phyloP scores from a whole-genome alignment of 139 green algal genomes.

The Pycnococcus provasolii region DNA sequence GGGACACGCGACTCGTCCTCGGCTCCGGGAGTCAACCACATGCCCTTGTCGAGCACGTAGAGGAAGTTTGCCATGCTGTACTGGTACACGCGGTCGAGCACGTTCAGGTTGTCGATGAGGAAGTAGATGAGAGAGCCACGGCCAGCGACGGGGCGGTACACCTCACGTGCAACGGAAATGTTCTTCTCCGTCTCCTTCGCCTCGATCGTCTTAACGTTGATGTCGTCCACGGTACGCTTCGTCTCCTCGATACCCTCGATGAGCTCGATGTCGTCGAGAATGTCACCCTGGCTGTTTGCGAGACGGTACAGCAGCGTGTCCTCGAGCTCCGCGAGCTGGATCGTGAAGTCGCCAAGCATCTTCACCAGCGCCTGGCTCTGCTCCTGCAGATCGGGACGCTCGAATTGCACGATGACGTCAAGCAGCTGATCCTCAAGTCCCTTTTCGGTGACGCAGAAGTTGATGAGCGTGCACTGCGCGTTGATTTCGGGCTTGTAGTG shows the following conservation, averaged over 20 bases:
- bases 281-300: conserved; percentile 71
- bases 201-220: conserved; percentile 65
- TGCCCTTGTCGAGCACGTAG: conserved; percentile 64
- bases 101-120: conserved; percentile 72
- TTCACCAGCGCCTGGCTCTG: conserved; percentile 46
- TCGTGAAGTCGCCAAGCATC: conserved; percentile 70
- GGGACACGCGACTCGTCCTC: neutral
- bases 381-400: conserved; percentile 69
- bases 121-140: conserved; percentile 78
- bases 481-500: conserved; percentile 82
- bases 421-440: conserved; percentile 85
- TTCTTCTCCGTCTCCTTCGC: conserved; percentile 56
- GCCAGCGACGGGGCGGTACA: conserved; percentile 65
- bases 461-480: conserved; percentile 74
- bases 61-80: conserved; percentile 90
- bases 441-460: conserved; percentile 81
- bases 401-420: conserved; percentile 68
- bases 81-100: conserved; percentile 76
- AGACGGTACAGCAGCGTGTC: conserved; percentile 68
- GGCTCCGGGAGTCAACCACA: conserved; percentile 53
- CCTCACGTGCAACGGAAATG: conserved; percentile 63
- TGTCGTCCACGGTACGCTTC: conserved; percentile 68
- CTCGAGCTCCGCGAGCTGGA: conserved; percentile 73
- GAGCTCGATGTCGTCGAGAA: conserved; percentile 80
- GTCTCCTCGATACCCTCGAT: conserved; percentile 85